These are phyloP conservation scores for Wallemia hederae DNA, from an alignment of 1,284 basidiomycete species.

Conservation along the genomic window DNA sequence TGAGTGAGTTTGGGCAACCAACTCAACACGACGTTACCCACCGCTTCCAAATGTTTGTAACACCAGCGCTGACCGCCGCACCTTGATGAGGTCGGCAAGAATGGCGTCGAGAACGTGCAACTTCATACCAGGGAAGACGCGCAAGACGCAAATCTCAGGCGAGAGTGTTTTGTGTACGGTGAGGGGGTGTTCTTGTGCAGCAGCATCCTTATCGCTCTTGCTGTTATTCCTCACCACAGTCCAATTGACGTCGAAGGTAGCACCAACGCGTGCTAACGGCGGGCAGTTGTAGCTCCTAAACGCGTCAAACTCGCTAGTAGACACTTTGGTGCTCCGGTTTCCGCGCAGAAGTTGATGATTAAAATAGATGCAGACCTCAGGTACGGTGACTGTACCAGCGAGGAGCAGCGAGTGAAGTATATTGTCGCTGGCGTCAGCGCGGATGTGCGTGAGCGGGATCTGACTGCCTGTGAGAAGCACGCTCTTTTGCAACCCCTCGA, in stretches of 20 bases:
- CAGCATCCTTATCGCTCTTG: not conserved
- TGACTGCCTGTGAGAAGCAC: constrained; percentile 69
- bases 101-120: not conserved
- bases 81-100: not conserved
- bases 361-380: constrained; percentile 63
- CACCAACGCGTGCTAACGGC: constrained; percentile 49
- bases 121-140: not conserved
- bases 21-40: not conserved
- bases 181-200: not conserved
- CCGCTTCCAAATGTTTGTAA: not conserved
- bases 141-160: not conserved
- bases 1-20: not conserved
- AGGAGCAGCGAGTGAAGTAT: constrained; percentile 59
- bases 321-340: constrained; percentile 45
- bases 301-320: constrained; percentile 57
- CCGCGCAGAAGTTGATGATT: constrained; percentile 63
- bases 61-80: not conserved
- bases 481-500: constrained; percentile 46
- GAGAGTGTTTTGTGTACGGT: not conserved
- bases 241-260: constrained; percentile 66
- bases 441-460: constrained; percentile 58
- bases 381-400: constrained; percentile 67
- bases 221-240: constrained; percentile 44
- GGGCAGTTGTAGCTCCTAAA: constrained; percentile 64
- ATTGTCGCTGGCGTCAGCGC: constrained; percentile 73